Base-by-base conservation (phyloP, 2,329 filamentous ascomycete genomes). In the Colletotrichum theobromicola region DNA sequence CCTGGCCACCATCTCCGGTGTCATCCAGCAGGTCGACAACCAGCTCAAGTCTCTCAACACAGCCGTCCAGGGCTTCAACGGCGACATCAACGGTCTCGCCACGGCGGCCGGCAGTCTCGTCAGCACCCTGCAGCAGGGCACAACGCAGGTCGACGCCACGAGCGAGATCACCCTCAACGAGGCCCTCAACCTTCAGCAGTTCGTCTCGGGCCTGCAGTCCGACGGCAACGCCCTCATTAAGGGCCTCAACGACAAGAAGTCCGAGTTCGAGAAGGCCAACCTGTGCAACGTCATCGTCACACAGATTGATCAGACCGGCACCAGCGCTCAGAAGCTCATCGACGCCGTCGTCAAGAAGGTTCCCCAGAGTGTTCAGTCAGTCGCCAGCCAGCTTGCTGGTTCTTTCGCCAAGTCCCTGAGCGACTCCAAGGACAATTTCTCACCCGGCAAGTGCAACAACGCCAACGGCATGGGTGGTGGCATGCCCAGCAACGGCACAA, bases 271-370 rank as follows among this genome's bases (percentile, higher is more conserved):
- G 70, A 77, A 80, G 70, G 80, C 79, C 32, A 77, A 76, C 66
- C 78, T 80, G 6, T 83, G 82, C 77, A 74, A 71, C 24, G 72
- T 77, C 50, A 77, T 81, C 58, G 77, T 77, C 63, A 28, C 75
- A n/a, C 72, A 80, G 68, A 68, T 81, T 34, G 57, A n/a, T 32
- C 70, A 77, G 61, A 78, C 82, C 70, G 78, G 77, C 76, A 60
- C 35, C 4, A 75, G 75, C 68, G 79, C 79, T 5, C 57, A 79
- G 72, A 71, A 67, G n/a, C 80, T 83, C 28, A 82, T 82, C 69
- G 71, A 79, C n/a, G 69, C 80, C 37, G 76, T 81, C 46, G 78
- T 83, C 24, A 30, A 32, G 65, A 82, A 82, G 78, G 79, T 82
- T 3, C 81, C 81, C 34, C 65, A 75, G 21, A 78, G 75, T 9